Conservation (phyloP, 73 alveolate species). For the Paramecium biaurelia region DNA sequence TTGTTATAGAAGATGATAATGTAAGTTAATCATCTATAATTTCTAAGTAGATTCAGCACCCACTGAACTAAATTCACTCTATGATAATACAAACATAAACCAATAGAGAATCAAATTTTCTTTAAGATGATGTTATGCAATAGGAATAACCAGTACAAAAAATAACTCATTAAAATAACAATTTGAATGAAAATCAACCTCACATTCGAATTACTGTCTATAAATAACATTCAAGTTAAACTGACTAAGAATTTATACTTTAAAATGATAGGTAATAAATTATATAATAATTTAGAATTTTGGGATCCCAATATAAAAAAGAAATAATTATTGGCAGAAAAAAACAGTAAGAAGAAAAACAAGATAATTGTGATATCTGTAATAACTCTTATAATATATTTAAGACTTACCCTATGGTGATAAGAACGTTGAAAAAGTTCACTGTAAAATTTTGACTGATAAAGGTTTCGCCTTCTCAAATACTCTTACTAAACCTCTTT, state of each 20-base stretch:
- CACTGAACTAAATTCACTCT: slow-evolving; percentile 20
- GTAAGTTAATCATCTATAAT: not conserved
- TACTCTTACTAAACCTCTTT: not conserved
- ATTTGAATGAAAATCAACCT: slow-evolving; percentile 13
- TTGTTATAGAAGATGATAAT: slow-evolving; percentile 47
- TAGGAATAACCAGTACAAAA: not conserved
- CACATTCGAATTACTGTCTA: slow-evolving; percentile 24
- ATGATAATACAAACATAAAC: not conserved
- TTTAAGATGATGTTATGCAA: not conserved
- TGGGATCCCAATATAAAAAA: not conserved
- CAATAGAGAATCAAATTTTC: not conserved
- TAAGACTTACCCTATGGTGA: slow-evolving; percentile 30
- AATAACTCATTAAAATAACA: not conserved
- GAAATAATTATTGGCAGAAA: slow-evolving; percentile 41
- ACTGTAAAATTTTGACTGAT: slow-evolving; percentile 30
- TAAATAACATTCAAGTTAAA: slow-evolving; percentile 2
- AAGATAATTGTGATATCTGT: not conserved
- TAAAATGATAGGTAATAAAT: not conserved
- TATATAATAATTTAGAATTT: not conserved
- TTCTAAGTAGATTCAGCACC: not conserved
- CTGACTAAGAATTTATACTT: not conserved
- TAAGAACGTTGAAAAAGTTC: slow-evolving; percentile 17
- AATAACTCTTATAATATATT: not conserved
- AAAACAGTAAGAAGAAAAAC: slow-evolving; percentile 6
- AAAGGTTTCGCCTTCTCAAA: not conserved